Percentiles rank a stretch among this genome's conserved stretches.
phyloP scores from a whole-genome alignment of 2,329 filamentous ascomycete genomes.

The Aaosphaeria pasadenensis region DNA sequence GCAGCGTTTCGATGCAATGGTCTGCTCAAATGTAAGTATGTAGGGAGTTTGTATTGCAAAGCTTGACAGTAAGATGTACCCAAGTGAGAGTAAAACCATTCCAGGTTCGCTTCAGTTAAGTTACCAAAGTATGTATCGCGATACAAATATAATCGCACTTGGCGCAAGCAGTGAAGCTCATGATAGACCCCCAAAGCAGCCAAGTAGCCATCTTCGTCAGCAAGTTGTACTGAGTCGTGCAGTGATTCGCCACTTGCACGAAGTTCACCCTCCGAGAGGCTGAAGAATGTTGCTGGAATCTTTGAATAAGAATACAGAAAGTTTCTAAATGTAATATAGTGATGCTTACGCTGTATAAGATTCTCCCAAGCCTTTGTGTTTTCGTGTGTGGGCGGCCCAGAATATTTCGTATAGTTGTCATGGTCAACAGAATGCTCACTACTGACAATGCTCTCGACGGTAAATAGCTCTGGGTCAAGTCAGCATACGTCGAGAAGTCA shows the following conservation, averaged over 20 bases:
- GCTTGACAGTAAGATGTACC: neutral
- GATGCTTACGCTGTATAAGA: neutral
- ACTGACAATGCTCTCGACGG: too few relatives aligned
- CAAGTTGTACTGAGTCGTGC: constrained; percentile 1
- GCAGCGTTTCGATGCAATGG: constrained; percentile 8
- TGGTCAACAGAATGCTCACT: too few relatives aligned
- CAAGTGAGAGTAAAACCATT: neutral
- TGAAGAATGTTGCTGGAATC: neutral
- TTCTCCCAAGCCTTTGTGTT: neutral
- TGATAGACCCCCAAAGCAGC: constrained; percentile 6
- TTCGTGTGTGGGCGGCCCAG: neutral
- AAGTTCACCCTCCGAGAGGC: neutral
- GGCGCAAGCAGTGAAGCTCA: constrained; percentile 5
- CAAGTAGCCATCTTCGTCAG: constrained; percentile 1
- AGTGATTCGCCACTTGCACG: neutral
- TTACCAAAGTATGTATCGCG: neutral
- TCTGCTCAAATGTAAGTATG: neutral
- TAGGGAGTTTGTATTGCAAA: neutral
- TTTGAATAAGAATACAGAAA: neutral
- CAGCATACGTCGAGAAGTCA: too few relatives aligned
- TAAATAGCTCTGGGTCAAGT: too few relatives aligned
- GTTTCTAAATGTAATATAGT: neutral
- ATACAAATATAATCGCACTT: neutral
- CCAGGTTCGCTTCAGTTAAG: neutral
- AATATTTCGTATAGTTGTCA: neutral